phyloP scores from a whole-genome alignment of 108 stramenopile species.

The Fragilaria crotonensis region DNA sequence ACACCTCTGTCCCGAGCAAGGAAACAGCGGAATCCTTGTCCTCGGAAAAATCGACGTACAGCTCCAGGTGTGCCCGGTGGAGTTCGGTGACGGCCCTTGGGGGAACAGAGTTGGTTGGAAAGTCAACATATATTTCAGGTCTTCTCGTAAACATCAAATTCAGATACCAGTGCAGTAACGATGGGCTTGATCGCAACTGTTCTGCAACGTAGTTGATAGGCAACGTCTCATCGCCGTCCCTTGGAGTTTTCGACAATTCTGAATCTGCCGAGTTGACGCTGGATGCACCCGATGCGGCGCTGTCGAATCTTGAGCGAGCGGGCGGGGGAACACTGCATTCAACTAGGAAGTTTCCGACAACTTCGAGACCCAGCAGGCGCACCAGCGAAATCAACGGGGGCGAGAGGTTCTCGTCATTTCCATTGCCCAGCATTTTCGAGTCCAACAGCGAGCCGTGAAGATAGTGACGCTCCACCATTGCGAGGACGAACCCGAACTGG shows the following conservation, averaged over 20 bases:
- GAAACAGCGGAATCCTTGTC: constrained; percentile 24
- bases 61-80: constrained; percentile 60
- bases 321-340: constrained; percentile 52
- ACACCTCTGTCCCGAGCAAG: constrained; percentile 25
- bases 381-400: constrained; percentile 61
- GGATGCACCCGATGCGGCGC: background rate
- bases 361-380: constrained; percentile 50
- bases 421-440: constrained; percentile 29
- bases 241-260: background rate
- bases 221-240: constrained; percentile 33
- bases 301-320: background rate
- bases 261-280: background rate
- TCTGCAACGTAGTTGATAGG: constrained; percentile 63
- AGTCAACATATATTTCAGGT: constrained; percentile 76
- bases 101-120: constrained; percentile 68
- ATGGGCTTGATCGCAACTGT: constrained; percentile 47
- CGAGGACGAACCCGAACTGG: constrained; percentile 44
- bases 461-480: constrained; percentile 56
- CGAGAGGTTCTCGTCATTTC: background rate
- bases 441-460: constrained; percentile 49
- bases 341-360: constrained; percentile 54
- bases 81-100: constrained; percentile 53
- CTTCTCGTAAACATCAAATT: constrained; percentile 50
- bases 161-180: constrained; percentile 75
- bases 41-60: constrained; percentile 54